Evolutionary conservation across 106 monocot genomes (phyloP), one percentile per base, ranked within the genome.

Genomic region (Dioscorea dumetorum): DNA sequence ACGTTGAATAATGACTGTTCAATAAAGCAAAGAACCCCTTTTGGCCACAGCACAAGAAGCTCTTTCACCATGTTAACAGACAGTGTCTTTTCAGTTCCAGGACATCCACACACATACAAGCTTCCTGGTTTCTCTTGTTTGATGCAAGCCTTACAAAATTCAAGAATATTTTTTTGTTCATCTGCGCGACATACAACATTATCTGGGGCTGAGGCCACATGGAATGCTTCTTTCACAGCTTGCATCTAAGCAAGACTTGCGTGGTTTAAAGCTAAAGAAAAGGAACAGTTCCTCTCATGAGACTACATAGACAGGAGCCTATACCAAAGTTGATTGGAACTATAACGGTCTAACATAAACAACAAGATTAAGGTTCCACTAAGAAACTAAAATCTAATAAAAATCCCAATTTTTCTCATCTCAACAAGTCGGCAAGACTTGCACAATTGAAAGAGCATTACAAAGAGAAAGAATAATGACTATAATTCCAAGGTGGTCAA

Each of bases 71-170:
- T 82, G 15, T 73, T 62, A 18, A 97, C 79, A 10, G 86, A 88
- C 63, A 97, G 66, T 9, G 95, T 89, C 60, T 97, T 97, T 33
- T 91, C 95, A 67, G 95, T 97, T 49, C 97, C 97, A 22, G 97
- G 97, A 57, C 88, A 97, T 50, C 97, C 97, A 61, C 97, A 97
- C 4, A 90, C 89, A 60, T 97, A 97, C 16, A 97, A 41, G 57
- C 91, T 89, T 10, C 80, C 91, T 11, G 87, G 74, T 71, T 72
- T 84, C 58, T 85, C 78, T 51, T 82, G 65, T 60, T 77, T 53
- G 23, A 92, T 65, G 58, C 79, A 90, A 9, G 58, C 57, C 76
- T 86, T 97, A 70, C 88, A 89, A 78, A 97, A 87, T 1, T 97
- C 86, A 14, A 91, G 24, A 48, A 92, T 71, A 59, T 54, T 78